phyloP scores from a whole-genome alignment of 208 protist genomes.

The Wallacemonas collosoma region DNA sequence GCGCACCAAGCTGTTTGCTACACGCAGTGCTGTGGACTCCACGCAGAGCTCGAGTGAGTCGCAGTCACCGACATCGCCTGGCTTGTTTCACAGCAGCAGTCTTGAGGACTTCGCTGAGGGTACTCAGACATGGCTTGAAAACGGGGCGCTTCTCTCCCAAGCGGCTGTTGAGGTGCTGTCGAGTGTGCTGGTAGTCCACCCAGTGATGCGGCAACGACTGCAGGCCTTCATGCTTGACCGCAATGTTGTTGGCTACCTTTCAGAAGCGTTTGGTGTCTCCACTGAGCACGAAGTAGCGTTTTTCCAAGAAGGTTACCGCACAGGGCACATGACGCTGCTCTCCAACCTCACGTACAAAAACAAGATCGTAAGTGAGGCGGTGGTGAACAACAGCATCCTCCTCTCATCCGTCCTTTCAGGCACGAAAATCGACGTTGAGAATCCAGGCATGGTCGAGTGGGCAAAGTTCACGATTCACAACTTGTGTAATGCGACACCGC shows the following conservation, averaged over 20 bases:
- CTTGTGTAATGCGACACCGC: slow-evolving; percentile 55
- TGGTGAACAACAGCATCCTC: slow-evolving; percentile 45
- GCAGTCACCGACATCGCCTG: slow-evolving; percentile 30
- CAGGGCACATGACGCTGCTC: slow-evolving; percentile 70
- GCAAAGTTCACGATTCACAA: slow-evolving; percentile 88
- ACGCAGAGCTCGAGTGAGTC: slow-evolving; percentile 16
- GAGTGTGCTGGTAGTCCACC: slow-evolving; percentile 53
- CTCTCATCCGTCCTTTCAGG: slow-evolving; percentile 61
- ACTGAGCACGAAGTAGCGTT: slow-evolving; percentile 72
- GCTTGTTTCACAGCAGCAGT: slow-evolving; percentile 60
- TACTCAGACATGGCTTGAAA: slow-evolving; percentile 75
- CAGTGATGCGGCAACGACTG: slow-evolving; percentile 32
- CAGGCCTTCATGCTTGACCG: slow-evolving; percentile 68
- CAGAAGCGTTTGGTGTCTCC: slow-evolving; percentile 60
- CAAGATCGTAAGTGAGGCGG: slow-evolving; percentile 29
- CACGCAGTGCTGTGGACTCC: not conserved
- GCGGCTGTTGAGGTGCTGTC: slow-evolving; percentile 63
- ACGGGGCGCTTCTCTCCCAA: slow-evolving; percentile 57
- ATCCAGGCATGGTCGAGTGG: slow-evolving; percentile 89
- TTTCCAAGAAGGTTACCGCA: slow-evolving; percentile 81
- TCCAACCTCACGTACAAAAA: slow-evolving; percentile 75
- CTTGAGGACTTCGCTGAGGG: slow-evolving; percentile 82
- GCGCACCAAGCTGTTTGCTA: slow-evolving; percentile 28
- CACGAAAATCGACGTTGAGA: slow-evolving; percentile 87
- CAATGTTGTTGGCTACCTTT: slow-evolving; percentile 54